Evolutionary conservation across 306 rosid genomes (phyloP).

Genomic region (Vicia sativa): DNA sequence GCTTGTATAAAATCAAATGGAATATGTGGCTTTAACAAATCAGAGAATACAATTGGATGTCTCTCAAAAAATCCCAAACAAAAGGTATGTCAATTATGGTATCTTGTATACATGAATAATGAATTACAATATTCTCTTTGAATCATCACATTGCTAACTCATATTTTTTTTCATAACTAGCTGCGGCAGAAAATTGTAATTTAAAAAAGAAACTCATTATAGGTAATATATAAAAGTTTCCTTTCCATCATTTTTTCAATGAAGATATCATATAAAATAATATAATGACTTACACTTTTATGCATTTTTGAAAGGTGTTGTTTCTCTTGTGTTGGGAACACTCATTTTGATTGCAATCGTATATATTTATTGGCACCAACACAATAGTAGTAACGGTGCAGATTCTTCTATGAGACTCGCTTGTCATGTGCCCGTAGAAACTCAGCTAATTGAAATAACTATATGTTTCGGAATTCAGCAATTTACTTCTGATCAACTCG

Average conservation of each 20-base stretch:
- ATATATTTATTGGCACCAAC: constrained; percentile 8
- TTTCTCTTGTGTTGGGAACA: background rate
- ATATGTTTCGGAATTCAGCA: no score
- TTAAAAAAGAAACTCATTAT: background rate
- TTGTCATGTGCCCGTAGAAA: no score
- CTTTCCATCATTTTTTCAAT: no score
- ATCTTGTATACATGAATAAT: no score
- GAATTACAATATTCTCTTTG: no score
- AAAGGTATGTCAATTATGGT: no score
- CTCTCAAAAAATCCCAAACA: no score
- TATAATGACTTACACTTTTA: no score
- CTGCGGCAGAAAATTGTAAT: constrained; percentile 13
- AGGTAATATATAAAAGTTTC: constrained; percentile 32
- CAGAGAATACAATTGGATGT: constrained; percentile 30
- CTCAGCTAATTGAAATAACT: no score
- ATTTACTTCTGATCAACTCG: no score
- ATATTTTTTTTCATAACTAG: background rate
- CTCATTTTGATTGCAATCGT: background rate
- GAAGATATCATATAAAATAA: no score
- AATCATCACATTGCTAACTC: no score
- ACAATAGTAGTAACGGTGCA: constrained; percentile 18
- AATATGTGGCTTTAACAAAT: constrained; percentile 40
- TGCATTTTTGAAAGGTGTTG: constrained; percentile 22
- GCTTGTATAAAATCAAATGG: constrained; percentile 35
- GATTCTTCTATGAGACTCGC: constrained; percentile 17